Evolutionary conservation across 1,139 yeast species (phyloP).

Genomic region (Hansenula sp.): DNA sequence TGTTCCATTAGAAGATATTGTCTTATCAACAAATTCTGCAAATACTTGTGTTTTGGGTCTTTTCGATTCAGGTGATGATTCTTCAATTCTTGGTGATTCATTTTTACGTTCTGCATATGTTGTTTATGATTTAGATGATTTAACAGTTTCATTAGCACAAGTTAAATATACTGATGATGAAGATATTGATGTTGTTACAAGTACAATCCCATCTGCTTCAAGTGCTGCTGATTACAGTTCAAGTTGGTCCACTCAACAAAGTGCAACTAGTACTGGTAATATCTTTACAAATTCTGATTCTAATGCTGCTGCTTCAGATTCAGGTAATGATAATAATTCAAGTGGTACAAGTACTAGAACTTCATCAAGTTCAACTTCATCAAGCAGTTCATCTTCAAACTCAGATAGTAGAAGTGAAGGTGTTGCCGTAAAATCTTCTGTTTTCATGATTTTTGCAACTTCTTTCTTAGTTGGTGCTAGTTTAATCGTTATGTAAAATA

Average conservation of each 20-base stretch:
- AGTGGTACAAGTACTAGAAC: background rate
- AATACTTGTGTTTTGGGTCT: constrained; percentile 28
- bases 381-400: background rate
- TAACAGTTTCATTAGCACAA: constrained; percentile 62
- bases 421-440: too few relatives aligned
- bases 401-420: background rate
- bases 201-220: constrained; percentile 41
- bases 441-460: too few relatives aligned
- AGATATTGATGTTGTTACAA: constrained; percentile 35
- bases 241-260: constrained; percentile 1
- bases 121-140: constrained; percentile 67
- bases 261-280: constrained; percentile 1
- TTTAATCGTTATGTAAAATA: too few relatives aligned
- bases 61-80: constrained; percentile 22
- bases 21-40: background rate
- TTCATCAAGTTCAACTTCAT: background rate
- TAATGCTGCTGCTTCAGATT: background rate
- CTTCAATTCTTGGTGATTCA: constrained; percentile 58
- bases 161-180: constrained; percentile 32
- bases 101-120: constrained; percentile 68
- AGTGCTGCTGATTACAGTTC: constrained; percentile 32
- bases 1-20: constrained; percentile 20
- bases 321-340: background rate
- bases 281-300: constrained; percentile 2
- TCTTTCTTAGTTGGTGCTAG: too few relatives aligned